Evolutionary conservation across 2,329 filamentous ascomycete genomes (phyloP).

Genomic region (Pseudocercospora eumusae): DNA sequence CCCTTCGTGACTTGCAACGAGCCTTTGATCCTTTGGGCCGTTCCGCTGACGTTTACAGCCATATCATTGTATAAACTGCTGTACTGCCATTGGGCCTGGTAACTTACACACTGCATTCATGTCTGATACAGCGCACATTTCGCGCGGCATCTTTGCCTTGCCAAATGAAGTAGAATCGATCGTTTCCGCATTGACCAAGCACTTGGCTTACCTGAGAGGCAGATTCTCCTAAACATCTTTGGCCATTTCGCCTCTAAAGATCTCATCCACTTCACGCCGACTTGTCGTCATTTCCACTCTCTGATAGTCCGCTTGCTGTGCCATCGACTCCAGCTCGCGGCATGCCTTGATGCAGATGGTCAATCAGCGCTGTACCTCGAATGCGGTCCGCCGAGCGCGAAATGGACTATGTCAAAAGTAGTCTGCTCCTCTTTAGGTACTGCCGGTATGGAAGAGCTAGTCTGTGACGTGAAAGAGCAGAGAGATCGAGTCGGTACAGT

Average conservation of each 20-base stretch:
- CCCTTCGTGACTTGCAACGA: background rate
- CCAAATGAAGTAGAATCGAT: conserved; percentile 38
- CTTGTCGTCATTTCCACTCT: conserved; percentile 65
- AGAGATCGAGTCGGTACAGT: conserved; percentile 42
- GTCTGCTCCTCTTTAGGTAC: conserved; percentile 69
- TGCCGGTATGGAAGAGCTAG: conserved; percentile 54
- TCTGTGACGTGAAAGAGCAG: conserved; percentile 41
- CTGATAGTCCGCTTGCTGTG: conserved; percentile 65
- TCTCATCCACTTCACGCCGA: conserved; percentile 56
- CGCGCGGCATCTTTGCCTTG: conserved; percentile 33
- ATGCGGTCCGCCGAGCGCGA: conserved; percentile 72
- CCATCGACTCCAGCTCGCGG: conserved; percentile 60
- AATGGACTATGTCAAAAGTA: conserved; percentile 68
- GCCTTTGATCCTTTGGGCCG: conserved; percentile 3
- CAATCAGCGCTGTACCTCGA: conserved; percentile 70
- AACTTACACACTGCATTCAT: conserved; percentile 2
- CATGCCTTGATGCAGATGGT: conserved; percentile 58
- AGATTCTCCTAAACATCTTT: conserved; percentile 50
- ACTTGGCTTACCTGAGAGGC: conserved; percentile 20
- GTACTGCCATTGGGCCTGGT: too few species aligned
- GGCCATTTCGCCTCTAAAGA: conserved; percentile 44
- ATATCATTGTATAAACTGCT: background rate
- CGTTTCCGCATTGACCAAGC: conserved; percentile 2
- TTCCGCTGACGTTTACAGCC: background rate
- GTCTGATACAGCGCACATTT: conserved; percentile 14